A percentile compares a stretch with the other conserved stretches of the same genome.
These are phyloP conservation scores for Penicillium macrosclerotiorum DNA, from an alignment of 495 filamentous ascomycete genomes.

Conservation along the genomic window DNA sequence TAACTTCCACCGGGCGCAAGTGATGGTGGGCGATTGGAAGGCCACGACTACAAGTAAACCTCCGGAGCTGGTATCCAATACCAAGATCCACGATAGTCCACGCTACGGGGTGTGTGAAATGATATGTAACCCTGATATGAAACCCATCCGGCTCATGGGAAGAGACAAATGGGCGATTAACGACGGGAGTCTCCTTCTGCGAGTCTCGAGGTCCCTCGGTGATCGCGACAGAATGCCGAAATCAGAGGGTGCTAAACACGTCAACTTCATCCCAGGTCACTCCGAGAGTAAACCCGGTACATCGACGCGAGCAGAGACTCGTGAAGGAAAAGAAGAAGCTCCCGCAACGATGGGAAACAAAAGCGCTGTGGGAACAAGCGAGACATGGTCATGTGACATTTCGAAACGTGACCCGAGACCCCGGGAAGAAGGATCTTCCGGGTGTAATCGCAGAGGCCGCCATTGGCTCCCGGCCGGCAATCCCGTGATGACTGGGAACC, in stretches of 20 bases:
- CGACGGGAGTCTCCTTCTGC: slow-evolving; percentile 52
- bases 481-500: slow-evolving; percentile 40
- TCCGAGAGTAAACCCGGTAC: slow-evolving; percentile 29
- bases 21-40: too few species aligned
- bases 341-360: slow-evolving; percentile 7
- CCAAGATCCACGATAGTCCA: too few species aligned
- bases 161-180: slow-evolving; percentile 58
- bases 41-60: too few species aligned
- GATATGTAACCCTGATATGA: slow-evolving; percentile 54
- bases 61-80: too few species aligned
- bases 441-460: slow-evolving; percentile 31
- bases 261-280: slow-evolving; percentile 41
- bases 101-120: neutral
- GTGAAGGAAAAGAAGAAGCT: slow-evolving; percentile 31
- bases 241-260: slow-evolving; percentile 45
- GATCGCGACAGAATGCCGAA: slow-evolving; percentile 52
- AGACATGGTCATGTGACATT: slow-evolving; percentile 5
- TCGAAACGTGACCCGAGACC: slow-evolving; percentile 11
- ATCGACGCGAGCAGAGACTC: slow-evolving; percentile 48
- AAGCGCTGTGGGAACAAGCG: slow-evolving; percentile 21
- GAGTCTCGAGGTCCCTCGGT: slow-evolving; percentile 39
- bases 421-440: slow-evolving; percentile 41
- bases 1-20: too few species aligned
- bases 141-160: slow-evolving; percentile 48
- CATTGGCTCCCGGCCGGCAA: slow-evolving; percentile 32